A percentile compares a stretch with the other conserved stretches of the same genome.
phyloP scores from a whole-genome alignment of 2,329 filamentous ascomycete genomes.

The Aspergillus sp. region DNA sequence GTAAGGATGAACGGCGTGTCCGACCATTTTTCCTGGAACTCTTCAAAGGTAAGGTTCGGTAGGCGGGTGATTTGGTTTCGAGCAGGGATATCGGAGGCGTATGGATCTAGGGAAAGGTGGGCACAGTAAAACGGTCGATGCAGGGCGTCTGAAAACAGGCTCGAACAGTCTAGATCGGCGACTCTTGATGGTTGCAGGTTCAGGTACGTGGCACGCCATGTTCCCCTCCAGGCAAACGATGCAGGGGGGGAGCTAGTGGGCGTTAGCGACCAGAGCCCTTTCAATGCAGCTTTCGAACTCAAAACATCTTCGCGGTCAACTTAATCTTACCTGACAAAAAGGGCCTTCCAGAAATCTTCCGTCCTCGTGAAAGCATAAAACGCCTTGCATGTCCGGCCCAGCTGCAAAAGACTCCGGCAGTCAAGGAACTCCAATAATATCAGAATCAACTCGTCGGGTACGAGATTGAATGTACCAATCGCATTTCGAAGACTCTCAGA shows the following conservation, averaged over 20 bases:
- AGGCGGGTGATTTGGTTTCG: constrained; percentile 73
- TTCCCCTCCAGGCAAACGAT: constrained; percentile 69
- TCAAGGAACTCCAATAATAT: constrained; percentile 75
- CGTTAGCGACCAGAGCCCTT: constrained; percentile 15
- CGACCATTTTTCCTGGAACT: constrained; percentile 76
- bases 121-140: constrained; percentile 90
- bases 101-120: constrained; percentile 67
- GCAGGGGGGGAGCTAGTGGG: constrained; percentile 28
- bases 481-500: constrained; percentile 65
- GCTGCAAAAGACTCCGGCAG: constrained; percentile 56
- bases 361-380: constrained; percentile 80
- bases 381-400: constrained; percentile 80
- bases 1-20: constrained; percentile 85
- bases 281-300: not conserved
- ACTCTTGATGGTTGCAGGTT: constrained; percentile 55
- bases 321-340: constrained; percentile 77
- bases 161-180: constrained; percentile 67
- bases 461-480: constrained; percentile 63
- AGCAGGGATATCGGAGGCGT: constrained; percentile 68
- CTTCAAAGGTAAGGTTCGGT: constrained; percentile 64
- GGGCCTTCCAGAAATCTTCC: constrained; percentile 85
- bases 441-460: constrained; percentile 81
- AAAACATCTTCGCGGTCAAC: constrained; percentile 1
- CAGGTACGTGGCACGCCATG: constrained; percentile 80
- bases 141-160: constrained; percentile 85